phyloP scores from a whole-genome alignment of 2,329 filamentous ascomycete genomes.

The Falciphora oryzae region DNA sequence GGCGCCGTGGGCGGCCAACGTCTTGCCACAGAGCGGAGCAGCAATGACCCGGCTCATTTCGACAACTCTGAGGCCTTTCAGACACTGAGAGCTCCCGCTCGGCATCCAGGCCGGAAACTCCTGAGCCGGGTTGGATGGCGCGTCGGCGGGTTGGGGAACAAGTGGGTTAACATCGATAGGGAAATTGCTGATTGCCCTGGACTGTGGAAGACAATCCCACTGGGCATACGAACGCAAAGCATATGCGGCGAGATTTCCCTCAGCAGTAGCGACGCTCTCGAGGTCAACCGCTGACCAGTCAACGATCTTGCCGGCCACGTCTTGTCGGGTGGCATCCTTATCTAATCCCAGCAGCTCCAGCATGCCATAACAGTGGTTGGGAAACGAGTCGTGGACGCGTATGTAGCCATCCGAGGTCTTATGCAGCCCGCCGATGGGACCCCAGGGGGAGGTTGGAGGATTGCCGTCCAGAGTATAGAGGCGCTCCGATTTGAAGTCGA shows the following conservation, averaged over 20 bases:
- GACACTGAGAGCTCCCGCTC: not conserved
- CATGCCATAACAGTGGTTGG: constrained; percentile 40
- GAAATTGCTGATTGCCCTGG: constrained; percentile 34
- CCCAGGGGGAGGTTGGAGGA: constrained; percentile 28
- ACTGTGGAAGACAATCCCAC: constrained; percentile 46
- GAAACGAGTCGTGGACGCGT: constrained; percentile 49
- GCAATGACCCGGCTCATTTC: constrained; percentile 45
- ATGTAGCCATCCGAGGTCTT: constrained; percentile 45
- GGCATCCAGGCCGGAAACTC: not conserved
- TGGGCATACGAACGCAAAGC: constrained; percentile 42
- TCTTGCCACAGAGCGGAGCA: constrained; percentile 35
- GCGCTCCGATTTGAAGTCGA: constrained; percentile 49
- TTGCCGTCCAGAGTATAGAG: constrained; percentile 38
- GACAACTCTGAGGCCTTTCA: constrained; percentile 38
- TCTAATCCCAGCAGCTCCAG: constrained; percentile 36
- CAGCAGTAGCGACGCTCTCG: constrained; percentile 34
- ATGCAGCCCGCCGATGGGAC: constrained; percentile 45
- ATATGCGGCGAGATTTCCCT: constrained; percentile 37
- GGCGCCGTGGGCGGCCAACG: constrained; percentile 38
- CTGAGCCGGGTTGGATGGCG: too few relatives aligned
- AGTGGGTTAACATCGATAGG: constrained; percentile 35
- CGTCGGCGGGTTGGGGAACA: not conserved
- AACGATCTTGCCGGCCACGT: constrained; percentile 31
- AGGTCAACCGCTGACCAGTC: constrained; percentile 40
- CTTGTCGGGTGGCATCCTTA: constrained; percentile 25